phyloP scores from a whole-genome alignment of 78 protist species.

The Polysphondylium violaceum region DNA sequence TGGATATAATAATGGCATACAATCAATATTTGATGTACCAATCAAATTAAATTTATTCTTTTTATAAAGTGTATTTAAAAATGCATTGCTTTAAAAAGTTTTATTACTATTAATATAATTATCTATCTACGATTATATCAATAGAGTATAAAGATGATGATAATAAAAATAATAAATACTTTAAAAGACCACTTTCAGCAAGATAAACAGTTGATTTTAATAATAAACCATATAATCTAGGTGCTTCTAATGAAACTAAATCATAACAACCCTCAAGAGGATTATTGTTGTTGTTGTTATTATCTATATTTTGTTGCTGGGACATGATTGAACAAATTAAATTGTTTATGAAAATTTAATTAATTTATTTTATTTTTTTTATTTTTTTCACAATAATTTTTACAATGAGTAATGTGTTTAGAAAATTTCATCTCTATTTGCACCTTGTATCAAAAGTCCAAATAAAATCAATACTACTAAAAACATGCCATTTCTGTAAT shows the following conservation, averaged over 20 bases:
- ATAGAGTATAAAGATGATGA: background rate
- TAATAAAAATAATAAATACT: constrained; percentile 4
- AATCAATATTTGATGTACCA: background rate
- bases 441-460: constrained; percentile 12
- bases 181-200: constrained; percentile 18
- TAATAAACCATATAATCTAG: constrained; percentile 16
- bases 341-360: too few relatives aligned
- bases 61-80: constrained; percentile 9
- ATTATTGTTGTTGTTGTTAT: too few relatives aligned
- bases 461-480: constrained; percentile 8
- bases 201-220: constrained; percentile 15
- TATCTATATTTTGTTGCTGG: too few relatives aligned
- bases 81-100: constrained; percentile 19
- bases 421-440: too few relatives aligned
- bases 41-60: constrained; percentile 38
- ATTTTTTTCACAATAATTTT: too few relatives aligned
- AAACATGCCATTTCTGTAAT: constrained; percentile 20
- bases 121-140: background rate
- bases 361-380: too few relatives aligned
- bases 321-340: too few relatives aligned
- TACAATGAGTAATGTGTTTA: too few relatives aligned
- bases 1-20: constrained; percentile 21
- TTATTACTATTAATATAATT: background rate
- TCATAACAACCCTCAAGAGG: too few relatives aligned
- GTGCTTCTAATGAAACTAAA: constrained; percentile 9